A percentile compares a stretch with the other conserved stretches of the same genome.
phyloP scores from a whole-genome alignment of 2,329 filamentous ascomycete genomes.

The Epichloe typhina region DNA sequence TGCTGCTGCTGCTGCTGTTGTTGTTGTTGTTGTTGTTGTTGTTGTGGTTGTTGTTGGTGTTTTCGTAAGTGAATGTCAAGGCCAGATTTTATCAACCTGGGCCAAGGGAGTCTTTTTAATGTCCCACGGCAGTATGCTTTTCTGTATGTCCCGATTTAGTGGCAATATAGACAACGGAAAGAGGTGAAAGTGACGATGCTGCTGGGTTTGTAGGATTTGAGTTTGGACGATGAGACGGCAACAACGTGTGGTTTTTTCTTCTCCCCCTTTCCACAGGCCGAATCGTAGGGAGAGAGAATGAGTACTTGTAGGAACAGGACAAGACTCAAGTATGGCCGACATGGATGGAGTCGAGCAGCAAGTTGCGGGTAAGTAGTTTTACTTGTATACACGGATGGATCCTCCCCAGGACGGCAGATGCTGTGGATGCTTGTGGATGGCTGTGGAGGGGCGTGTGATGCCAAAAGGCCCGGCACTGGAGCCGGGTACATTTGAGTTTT shows the following conservation, averaged over 20 bases:
- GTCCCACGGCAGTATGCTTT: not conserved
- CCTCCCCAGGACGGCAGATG: slow-evolving; percentile 28
- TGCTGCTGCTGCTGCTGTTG: not conserved
- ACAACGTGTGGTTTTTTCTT: slow-evolving; percentile 4
- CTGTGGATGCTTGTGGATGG: slow-evolving; percentile 11
- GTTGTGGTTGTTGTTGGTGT: not conserved
- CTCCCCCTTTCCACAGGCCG: slow-evolving; percentile 3
- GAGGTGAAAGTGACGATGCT: not conserved
- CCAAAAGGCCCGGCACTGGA: slow-evolving; percentile 36
- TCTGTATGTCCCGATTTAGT: not conserved
- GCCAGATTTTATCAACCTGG: not conserved
- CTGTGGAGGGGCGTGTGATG: slow-evolving; percentile 32
- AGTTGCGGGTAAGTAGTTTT: slow-evolving; percentile 31
- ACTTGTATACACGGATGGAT: slow-evolving; percentile 29
- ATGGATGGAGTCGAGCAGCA: slow-evolving; percentile 9
- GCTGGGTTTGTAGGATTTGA: not conserved
- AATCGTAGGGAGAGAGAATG: not conserved
- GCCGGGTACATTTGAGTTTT: slow-evolving; percentile 16
- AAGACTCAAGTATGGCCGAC: slow-evolving; percentile 4
- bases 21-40: not conserved
- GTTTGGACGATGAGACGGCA: not conserved
- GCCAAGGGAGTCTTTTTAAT: not conserved
- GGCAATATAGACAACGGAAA: not conserved
- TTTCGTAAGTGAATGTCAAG: not conserved
- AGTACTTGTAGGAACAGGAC: slow-evolving; percentile 2